Conservation (phyloP, 306 rosid genomes). For the Prinsepia uniflora region DNA sequence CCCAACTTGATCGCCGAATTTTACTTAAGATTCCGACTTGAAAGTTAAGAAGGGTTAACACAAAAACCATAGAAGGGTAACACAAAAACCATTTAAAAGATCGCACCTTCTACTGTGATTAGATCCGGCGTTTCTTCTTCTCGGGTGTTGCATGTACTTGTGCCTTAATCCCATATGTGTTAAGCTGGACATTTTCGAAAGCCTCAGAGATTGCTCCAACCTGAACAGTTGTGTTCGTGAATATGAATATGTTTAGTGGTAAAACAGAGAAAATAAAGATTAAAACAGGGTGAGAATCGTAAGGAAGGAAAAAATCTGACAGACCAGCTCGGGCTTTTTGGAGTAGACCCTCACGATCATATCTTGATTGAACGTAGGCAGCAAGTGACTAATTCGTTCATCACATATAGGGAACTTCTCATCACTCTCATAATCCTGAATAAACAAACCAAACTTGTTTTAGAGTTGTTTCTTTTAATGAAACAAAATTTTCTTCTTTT, state of each 20-base stretch:
- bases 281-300: slow-evolving; percentile 10
- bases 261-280: background rate
- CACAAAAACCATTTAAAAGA: background rate
- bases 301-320: slow-evolving; percentile 26
- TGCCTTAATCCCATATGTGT: slow-evolving; percentile 77
- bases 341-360: slow-evolving; percentile 91
- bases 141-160: slow-evolving; percentile 84
- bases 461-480: background rate
- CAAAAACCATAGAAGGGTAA: background rate
- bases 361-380: slow-evolving; percentile 84
- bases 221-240: slow-evolving; percentile 36
- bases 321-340: slow-evolving; percentile 89
- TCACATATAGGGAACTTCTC: slow-evolving; percentile 68
- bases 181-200: slow-evolving; percentile 83
- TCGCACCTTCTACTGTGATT: slow-evolving; percentile 2
- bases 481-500: background rate
- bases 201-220: slow-evolving; percentile 84
- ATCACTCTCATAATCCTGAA: slow-evolving; percentile 81
- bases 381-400: slow-evolving; percentile 79
- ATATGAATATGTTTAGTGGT: slow-evolving; percentile 20
- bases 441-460: slow-evolving; percentile 12
- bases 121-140: slow-evolving; percentile 63
- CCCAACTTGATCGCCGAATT: background rate
- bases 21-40: background rate
- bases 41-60: too few species aligned